Evolutionary conservation across 495 filamentous ascomycete species (phyloP), one percentile per base, ranked within the genome.

Genomic region (Achaetomiella virescens): DNA sequence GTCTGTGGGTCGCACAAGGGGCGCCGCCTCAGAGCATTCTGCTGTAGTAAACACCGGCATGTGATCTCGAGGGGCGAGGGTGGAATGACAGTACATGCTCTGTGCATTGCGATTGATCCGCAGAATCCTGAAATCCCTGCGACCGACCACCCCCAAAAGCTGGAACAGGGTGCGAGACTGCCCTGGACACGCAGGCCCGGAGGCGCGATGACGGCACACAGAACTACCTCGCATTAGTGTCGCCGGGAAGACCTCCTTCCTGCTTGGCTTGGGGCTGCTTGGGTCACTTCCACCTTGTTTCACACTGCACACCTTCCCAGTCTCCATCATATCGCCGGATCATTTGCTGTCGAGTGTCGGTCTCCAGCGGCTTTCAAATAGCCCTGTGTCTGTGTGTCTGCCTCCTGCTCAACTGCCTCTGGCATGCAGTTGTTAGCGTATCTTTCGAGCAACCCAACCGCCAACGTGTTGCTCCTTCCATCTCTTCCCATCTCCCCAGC

Each of bases 201-300:
- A 31, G 27, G 5, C 27, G 17, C 6, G 20, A 54, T 47, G 42
- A 54, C 52, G 42, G 42, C 42, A 46, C 41, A 45, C 52, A 47
- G 10, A 54, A 54, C 43, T 17, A 15, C 52, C 52, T 27, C 31
- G 52, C 52, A 54, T 54, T 38, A 46, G 29, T 18, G 42, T 12
- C 18, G 20, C 18, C 31, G 31, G 41, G 20, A 15, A 3, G 9
- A 0, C 15, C 31, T 6, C 4, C 17, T 35, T 31, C 14, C n/a
- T 17, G 12, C 5, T 33, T 33, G 6, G 6, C 31, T 33, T 14
- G 1, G 6, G 36, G 14, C n/a, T 36, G 12, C 29, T 47, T 21
- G 18, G 45, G 25, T 22, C 2, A 27, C 29, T 37, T 22, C 6
- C 25, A 33, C 27, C 42, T 44, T 18, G 51, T 54, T 36, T 45